Percentiles rank a stretch among this genome's conserved stretches.
Evolutionary conservation across 352 stramenopile genomes (phyloP).

Genomic region (Lagenidium sp.): DNA sequence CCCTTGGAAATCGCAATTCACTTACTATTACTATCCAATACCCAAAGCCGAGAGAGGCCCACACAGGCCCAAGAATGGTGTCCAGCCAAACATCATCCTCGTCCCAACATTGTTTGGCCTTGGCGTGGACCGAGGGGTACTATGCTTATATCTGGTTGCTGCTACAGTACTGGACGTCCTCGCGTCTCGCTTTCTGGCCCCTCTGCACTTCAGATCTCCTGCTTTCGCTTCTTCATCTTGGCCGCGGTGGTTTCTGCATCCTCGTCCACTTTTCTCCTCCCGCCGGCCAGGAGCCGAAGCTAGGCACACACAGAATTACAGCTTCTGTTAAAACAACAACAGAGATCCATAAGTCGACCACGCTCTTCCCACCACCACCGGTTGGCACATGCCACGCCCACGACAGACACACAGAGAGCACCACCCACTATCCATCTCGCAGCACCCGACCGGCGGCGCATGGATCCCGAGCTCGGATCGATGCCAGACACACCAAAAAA

Average conservation of each 20-base stretch:
- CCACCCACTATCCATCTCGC: conserved; percentile 22
- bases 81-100: too few species aligned
- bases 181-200: background rate
- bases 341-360: conserved; percentile 82
- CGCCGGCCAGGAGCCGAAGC: conserved; percentile 62
- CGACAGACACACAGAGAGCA: conserved; percentile 26
- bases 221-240: conserved; percentile 74
- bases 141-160: too few species aligned
- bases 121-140: too few species aligned
- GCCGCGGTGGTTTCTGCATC: conserved; percentile 30
- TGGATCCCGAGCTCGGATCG: too few species aligned
- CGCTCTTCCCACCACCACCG: conserved; percentile 20
- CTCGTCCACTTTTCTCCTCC: conserved; percentile 64
- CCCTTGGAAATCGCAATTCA: background rate
- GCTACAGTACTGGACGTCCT: background rate
- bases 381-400: conserved; percentile 19
- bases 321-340: conserved; percentile 86
- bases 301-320: conserved; percentile 89
- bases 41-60: background rate
- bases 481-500: conserved; percentile 1
- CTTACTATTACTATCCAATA: conserved; percentile 22
- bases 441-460: conserved; percentile 19
- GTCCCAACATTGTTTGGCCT: too few species aligned
- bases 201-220: conserved; percentile 23
- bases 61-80: background rate